Evolutionary conservation across 768 basidiomycete species (phyloP), one percentile per base, ranked within the genome.

Genomic region (Sporobolomyces roseus): DNA sequence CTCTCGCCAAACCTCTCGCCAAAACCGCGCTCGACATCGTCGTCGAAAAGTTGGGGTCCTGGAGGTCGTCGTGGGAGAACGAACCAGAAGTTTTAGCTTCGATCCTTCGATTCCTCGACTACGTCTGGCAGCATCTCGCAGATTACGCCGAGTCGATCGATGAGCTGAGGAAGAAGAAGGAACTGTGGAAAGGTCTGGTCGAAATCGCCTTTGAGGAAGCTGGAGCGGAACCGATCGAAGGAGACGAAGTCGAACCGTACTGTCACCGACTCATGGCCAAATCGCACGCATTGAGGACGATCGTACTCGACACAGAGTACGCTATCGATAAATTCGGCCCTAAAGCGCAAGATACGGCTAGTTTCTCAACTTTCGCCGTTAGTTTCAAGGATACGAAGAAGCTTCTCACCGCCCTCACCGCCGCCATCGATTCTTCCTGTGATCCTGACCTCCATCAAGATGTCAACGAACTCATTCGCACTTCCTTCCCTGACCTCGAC

Each of bases 41-140:
- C 2, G 80, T 83, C 10, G 84, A 87, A 38, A 84, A 86, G 66
- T 79, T 93, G 12, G 81, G 80, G 9, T 82, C 81, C 51, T 91
- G 90, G 90, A 84, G 85, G 55, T 84, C 84, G 30, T 81, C 88
- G 51, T 91, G 90, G 88, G 85, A 88, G 49, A 78, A 83, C 33
- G 89, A 90, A 68, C 90, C 92, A 0, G 83, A 87, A 25, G 80
- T 93, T 13, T 82, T 96, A 17, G 83, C 87, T 0, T 85, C 87
- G 16, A 83, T 90, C 25, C 79, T 94, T 54, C 82, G 84, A 8
- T 94, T 93, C 80, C 78, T 91, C 73, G 84, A 87, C 68, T 82
- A 86, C 30, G 85, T 89, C 23, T 89, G 90, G 91, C 84, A 88
- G 77, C 88, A 90, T 74, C 86, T 85, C 33, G 80, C 86, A 70